Evolutionary conservation across 2,329 filamentous ascomycete genomes (phyloP).

Genomic region (Hymenoscyphus repandus): DNA sequence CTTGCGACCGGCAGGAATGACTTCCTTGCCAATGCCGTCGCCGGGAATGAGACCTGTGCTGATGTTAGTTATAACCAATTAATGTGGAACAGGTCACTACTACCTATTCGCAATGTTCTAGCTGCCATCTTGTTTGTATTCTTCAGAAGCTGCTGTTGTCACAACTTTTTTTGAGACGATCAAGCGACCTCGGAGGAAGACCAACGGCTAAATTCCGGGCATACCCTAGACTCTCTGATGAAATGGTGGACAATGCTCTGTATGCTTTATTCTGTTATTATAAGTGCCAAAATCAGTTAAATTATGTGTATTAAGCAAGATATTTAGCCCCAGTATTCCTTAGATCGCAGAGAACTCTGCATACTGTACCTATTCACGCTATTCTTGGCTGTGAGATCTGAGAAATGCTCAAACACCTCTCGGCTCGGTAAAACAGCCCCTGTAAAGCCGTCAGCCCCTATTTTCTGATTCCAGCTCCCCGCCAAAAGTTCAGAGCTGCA

Average conservation of each 20-base stretch:
- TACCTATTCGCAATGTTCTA: slow-evolving; percentile 64
- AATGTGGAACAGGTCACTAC: slow-evolving; percentile 22
- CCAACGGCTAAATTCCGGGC: no score
- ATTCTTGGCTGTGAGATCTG: no score
- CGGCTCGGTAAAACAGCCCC: background rate
- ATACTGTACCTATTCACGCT: no score
- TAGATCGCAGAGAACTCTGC: no score
- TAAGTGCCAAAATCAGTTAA: no score
- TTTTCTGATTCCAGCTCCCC: background rate
- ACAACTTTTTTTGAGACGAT: slow-evolving; percentile 8
- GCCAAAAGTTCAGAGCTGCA: background rate
- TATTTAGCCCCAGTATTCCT: no score
- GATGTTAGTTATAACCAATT: slow-evolving; percentile 1
- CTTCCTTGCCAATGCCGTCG: slow-evolving; percentile 97
- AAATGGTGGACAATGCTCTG: no score
- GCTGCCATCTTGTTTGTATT: slow-evolving; percentile 46
- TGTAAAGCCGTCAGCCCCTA: slow-evolving; percentile 1
- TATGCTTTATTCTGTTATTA: no score
- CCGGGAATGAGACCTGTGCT: slow-evolving; percentile 83
- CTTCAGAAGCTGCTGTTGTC: slow-evolving; percentile 14
- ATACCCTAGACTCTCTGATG: no score
- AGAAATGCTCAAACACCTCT: background rate
- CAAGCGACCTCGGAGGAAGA: background rate
- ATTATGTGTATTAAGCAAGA: no score
- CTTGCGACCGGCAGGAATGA: slow-evolving; percentile 89